Percentiles rank a stretch among this genome's conserved stretches.
Evolutionary conservation across 192 early-diverging fungal species (phyloP).

Genomic region (Dissophora ornata): DNA sequence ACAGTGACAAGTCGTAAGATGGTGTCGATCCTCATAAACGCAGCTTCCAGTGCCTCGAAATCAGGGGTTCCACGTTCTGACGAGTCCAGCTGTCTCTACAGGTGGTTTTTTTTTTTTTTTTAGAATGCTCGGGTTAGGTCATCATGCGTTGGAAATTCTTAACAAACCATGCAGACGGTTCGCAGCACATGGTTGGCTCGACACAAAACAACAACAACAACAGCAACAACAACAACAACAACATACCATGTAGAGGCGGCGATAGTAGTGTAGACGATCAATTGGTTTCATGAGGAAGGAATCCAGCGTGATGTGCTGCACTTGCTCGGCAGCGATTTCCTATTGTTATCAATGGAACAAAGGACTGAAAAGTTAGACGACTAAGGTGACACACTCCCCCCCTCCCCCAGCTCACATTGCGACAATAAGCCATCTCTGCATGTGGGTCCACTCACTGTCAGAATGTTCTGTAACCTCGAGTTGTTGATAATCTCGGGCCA

Average conservation of each 20-base stretch:
- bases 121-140: too few relatives aligned
- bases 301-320: constrained; percentile 63
- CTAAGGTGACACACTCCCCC: neutral
- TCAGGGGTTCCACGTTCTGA: constrained; percentile 57
- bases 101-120: neutral
- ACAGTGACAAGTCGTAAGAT: constrained; percentile 55
- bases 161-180: too few relatives aligned
- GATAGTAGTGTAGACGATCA: constrained; percentile 65
- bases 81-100: constrained; percentile 58
- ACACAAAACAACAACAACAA: too few relatives aligned
- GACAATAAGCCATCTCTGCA: too few relatives aligned
- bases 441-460: constrained; percentile 58
- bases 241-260: constrained; percentile 61
- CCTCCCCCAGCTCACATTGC: too few relatives aligned
- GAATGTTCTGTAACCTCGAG: constrained; percentile 46
- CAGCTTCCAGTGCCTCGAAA: constrained; percentile 52
- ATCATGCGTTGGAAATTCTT: too few relatives aligned
- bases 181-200: too few relatives aligned
- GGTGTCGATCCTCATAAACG: constrained; percentile 58
- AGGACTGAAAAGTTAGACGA: neutral
- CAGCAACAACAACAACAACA: neutral
- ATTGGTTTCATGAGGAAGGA: constrained; percentile 63
- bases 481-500: constrained; percentile 61
- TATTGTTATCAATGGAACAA: constrained; percentile 17
- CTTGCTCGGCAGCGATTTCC: constrained; percentile 57